Percentiles rank a stretch among this genome's conserved stretches.
These are phyloP conservation scores for Luvunga scandens DNA, from an alignment of 345 rosid genomes.

Conservation along the genomic window DNA sequence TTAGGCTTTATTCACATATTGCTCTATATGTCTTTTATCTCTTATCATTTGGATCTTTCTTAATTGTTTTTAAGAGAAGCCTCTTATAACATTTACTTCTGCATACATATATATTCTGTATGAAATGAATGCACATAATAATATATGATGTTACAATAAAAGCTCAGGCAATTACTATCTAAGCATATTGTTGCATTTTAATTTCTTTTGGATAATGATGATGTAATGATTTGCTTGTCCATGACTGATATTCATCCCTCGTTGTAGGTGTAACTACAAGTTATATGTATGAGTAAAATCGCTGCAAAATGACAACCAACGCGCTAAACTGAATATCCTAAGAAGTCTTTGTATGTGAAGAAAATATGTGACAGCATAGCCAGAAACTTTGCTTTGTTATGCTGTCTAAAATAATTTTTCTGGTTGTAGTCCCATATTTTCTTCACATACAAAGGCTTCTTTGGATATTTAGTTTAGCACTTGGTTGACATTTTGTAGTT, in stretches of 20 bases:
- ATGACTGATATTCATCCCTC: neutral
- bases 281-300: neutral
- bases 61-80: neutral
- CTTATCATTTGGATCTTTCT: neutral
- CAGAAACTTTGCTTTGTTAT: neutral
- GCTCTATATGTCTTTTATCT: slow-evolving; percentile 2
- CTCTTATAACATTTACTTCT: neutral
- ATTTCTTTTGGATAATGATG: neutral
- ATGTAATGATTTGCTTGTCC: neutral
- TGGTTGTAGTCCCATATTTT: neutral
- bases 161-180: neutral
- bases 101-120: neutral
- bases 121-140: neutral
- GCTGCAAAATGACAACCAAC: neutral
- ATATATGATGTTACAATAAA: neutral
- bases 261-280: neutral
- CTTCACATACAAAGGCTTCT: neutral
- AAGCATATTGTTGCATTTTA: neutral
- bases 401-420: too few species aligned
- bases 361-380: neutral
- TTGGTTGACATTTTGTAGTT: neutral
- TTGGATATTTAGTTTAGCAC: neutral
- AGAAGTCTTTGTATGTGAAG: neutral
- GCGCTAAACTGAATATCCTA: neutral
- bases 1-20: slow-evolving; percentile 9